Percentiles rank a stretch among this genome's conserved stretches.
phyloP scores from a whole-genome alignment of 2,329 filamentous ascomycete species.

The Curvularia sp. region DNA sequence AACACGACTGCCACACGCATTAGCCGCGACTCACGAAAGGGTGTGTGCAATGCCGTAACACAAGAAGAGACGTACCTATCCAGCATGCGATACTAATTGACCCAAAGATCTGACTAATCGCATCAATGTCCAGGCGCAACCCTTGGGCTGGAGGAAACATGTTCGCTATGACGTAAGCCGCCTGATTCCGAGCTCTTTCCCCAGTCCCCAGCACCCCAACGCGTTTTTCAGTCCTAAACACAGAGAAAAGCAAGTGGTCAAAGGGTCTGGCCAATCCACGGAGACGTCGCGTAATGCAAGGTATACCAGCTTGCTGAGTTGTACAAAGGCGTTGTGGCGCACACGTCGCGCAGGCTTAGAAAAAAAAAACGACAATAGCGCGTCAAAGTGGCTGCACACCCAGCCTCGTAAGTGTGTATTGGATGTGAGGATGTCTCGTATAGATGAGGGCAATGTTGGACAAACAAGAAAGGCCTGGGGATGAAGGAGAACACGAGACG shows the following conservation, averaged over 20 bases:
- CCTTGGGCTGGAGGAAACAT: slow-evolving; percentile 64
- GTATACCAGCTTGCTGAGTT: not conserved
- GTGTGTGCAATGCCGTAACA: not conserved
- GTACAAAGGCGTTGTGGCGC: not conserved
- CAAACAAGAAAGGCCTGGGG: slow-evolving; percentile 3
- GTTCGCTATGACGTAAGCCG: slow-evolving; percentile 42
- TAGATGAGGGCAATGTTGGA: not conserved
- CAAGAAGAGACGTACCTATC: slow-evolving; percentile 61
- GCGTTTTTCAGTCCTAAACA: not conserved
- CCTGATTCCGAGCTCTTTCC: slow-evolving; percentile 13
- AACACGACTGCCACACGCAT: slow-evolving; percentile 71
- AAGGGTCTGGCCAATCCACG: not conserved
- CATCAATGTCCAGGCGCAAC: slow-evolving; percentile 81
- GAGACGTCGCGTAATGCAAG: not conserved
- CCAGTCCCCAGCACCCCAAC: not conserved
- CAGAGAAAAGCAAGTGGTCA: not conserved
- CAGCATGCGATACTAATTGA: slow-evolving; percentile 97
- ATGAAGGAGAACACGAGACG: slow-evolving; percentile 13
- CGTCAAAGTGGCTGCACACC: not conserved
- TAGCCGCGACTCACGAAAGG: slow-evolving; percentile 12
- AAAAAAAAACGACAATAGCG: slow-evolving; percentile 10
- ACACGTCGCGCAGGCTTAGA: not conserved
- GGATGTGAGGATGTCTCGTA: not conserved
- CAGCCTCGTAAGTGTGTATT: slow-evolving; percentile 1
- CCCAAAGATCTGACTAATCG: slow-evolving; percentile 90